Evolutionary conservation across 1,284 basidiomycete species (phyloP).

Genomic region (Sporisorium reilianum): DNA sequence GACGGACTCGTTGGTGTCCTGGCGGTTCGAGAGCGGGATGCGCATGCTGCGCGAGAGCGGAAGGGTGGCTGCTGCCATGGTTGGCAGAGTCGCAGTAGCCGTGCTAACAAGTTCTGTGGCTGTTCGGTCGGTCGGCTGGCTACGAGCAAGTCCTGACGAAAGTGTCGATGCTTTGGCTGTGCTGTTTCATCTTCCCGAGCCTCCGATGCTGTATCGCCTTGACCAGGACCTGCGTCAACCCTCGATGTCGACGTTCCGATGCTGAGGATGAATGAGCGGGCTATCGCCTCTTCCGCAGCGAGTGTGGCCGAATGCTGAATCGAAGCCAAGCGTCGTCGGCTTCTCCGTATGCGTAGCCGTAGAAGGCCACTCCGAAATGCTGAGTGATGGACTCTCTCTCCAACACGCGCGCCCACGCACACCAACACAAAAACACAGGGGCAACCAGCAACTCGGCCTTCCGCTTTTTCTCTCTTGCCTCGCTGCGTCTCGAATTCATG

Average conservation of each 20-base stretch:
- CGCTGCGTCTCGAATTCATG: not conserved
- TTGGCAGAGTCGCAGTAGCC: no score
- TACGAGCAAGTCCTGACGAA: not conserved
- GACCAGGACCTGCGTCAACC: no score
- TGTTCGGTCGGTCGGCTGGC: not conserved
- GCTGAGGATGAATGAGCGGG: no score
- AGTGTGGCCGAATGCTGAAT: no score
- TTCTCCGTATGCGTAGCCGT: no score
- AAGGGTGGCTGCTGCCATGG: slow-evolving; percentile 33
- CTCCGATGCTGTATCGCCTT: no score
- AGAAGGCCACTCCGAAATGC: not conserved
- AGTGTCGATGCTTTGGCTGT: not conserved
- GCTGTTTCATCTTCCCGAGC: not conserved
- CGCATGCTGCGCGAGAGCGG: slow-evolving; percentile 35
- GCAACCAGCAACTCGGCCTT: not conserved
- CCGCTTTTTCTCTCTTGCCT: not conserved
- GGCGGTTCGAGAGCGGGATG: slow-evolving; percentile 19
- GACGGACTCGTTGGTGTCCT: slow-evolving; percentile 16
- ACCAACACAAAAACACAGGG: not conserved
- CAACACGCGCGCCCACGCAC: no score
- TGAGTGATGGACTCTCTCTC: no score
- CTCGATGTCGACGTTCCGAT: no score
- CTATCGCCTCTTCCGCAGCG: no score
- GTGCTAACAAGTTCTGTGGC: no score
- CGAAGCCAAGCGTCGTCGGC: no score